Conservation (phyloP, 2,329 filamentous ascomycete species). For the Sclerotinia minor region DNA sequence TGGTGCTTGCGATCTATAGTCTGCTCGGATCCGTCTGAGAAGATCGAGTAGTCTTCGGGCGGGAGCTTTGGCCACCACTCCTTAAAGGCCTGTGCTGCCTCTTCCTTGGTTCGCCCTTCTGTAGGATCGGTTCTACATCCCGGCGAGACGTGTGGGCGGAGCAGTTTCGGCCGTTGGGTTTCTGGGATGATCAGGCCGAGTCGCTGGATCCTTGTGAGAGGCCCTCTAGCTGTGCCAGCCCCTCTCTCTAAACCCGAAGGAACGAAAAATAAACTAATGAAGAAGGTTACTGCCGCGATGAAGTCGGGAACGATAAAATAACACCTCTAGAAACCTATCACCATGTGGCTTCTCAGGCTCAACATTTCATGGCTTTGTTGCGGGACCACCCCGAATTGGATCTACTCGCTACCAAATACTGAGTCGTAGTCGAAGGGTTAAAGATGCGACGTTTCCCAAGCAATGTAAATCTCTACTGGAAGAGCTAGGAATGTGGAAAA, state of each 20-base stretch:
- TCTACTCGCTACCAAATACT: conserved; percentile 51
- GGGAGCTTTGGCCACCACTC: too few relatives aligned
- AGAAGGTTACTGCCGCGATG: conserved; percentile 1
- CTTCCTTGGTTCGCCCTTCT: too few relatives aligned
- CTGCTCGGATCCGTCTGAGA: too few relatives aligned
- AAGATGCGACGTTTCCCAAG: conserved; percentile 58
- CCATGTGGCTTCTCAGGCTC: conserved; percentile 9
- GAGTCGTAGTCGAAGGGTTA: conserved; percentile 63
- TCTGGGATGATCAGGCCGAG: too few relatives aligned
- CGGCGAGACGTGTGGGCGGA: too few relatives aligned
- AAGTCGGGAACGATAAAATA: conserved; percentile 16
- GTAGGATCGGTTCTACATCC: too few relatives aligned
- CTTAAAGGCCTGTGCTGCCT: too few relatives aligned
- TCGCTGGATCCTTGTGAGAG: too few relatives aligned
- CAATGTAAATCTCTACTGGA: conserved; percentile 35
- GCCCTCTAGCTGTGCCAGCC: too few relatives aligned
- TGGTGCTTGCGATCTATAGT: too few relatives aligned
- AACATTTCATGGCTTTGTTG: conserved; percentile 44
- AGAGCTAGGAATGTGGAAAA: background rate
- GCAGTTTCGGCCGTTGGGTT: too few relatives aligned
- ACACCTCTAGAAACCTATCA: conserved; percentile 14
- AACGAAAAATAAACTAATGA: conserved; percentile 7
- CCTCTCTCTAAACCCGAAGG: conserved; percentile 1
- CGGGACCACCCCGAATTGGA: conserved; percentile 43
- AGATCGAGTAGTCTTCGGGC: too few relatives aligned